Evolutionary conservation across 2,329 filamentous ascomycete species (phyloP).

Genomic region (Moelleriella libera): DNA sequence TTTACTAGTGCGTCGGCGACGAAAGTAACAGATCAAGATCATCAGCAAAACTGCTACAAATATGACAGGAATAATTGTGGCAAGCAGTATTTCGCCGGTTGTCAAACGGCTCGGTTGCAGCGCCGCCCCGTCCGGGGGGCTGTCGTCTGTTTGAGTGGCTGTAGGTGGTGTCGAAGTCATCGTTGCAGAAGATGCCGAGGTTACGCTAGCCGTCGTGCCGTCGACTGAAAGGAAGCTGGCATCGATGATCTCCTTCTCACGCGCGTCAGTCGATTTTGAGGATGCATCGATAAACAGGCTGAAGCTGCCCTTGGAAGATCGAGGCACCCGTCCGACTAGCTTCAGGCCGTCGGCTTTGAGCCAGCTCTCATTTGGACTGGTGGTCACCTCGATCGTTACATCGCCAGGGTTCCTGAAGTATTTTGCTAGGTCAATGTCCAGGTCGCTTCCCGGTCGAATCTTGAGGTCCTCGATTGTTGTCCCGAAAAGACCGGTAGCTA

Average conservation of each 20-base stretch:
- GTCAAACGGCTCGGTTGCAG: conserved; percentile 10
- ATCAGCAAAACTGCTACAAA: conserved; percentile 17
- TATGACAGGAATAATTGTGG: conserved; percentile 28
- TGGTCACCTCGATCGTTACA: conserved; percentile 20
- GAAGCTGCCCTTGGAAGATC: conserved; percentile 16
- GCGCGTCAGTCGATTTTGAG: conserved; percentile 17
- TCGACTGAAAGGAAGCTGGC: conserved; percentile 18
- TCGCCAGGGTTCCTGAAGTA: conserved; percentile 26
- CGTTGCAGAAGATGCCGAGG: conserved; percentile 9
- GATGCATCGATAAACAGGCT: conserved; percentile 16
- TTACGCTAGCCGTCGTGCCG: conserved; percentile 10
- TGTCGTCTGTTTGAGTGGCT: conserved; percentile 9
- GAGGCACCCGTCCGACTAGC: conserved; percentile 26
- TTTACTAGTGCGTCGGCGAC: conserved; percentile 14
- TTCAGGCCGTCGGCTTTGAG: conserved; percentile 23
- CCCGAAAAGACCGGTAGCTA: conserved; percentile 24
- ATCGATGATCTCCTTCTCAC: conserved; percentile 22
- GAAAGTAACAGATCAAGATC: conserved; percentile 18
- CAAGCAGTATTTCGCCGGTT: conserved; percentile 24
- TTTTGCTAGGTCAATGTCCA: conserved; percentile 26
- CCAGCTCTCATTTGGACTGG: conserved; percentile 26
- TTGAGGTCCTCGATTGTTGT: conserved; percentile 24
- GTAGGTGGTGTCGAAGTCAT: conserved; percentile 9
- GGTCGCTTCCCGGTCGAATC: conserved; percentile 23
- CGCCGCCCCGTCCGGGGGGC: conserved; percentile 4